Base-by-base conservation (phyloP, 1,284 basidiomycete genomes). In the Ustilago loliicola region DNA sequence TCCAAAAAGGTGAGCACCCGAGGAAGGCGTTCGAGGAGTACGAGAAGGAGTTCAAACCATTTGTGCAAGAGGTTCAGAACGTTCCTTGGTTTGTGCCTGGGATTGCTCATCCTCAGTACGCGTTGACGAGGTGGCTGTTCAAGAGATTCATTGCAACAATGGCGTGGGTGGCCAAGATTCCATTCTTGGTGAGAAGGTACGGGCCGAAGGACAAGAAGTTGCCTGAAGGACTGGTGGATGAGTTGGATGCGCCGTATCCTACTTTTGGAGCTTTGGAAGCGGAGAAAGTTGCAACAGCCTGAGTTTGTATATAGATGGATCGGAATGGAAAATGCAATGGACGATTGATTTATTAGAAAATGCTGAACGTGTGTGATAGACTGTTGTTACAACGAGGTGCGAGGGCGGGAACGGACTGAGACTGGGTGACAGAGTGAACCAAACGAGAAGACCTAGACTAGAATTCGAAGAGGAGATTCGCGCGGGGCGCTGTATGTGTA, bases 61-160 rank as follows among this genome's bases (percentile, higher is more conserved):
- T 77, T 36, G 73, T 80, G 13, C 45, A 69, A 21, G 52, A 80
- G 47, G 59, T 61, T 5, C 79, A 80, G 48, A 23, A 73, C 11
- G 19, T 79, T 0, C 73, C 79, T 0, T 77, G 42, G 27, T 72
- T 60, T 40, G 27, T 80, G 0, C 66, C 77, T 1, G 63, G 69
- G 13, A 51, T 73, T 23, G 61, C 52, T 7, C 69, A 77, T 30
- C 73, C 70, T 15, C 32, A 27, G 9, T 62, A 69, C 13, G 47
- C 29, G 0, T 29, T 50, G 27, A 38, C 58, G 23, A 56, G 66
- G 5, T 63, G 61, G 58, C 19, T 72, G 9, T 48, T 66, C 9
- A 48, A 66, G 19, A 21, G 47, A 7, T 34, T 62, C 30, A 38
- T 79, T 25, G 29, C 65, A 1, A 38, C 27, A 1, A 15, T 48